Percentiles rank a stretch among this genome's conserved stretches.
These are phyloP conservation scores for Epichloe brachyelytri DNA, from an alignment of 2,329 filamentous ascomycete genomes.

Conservation along the genomic window DNA sequence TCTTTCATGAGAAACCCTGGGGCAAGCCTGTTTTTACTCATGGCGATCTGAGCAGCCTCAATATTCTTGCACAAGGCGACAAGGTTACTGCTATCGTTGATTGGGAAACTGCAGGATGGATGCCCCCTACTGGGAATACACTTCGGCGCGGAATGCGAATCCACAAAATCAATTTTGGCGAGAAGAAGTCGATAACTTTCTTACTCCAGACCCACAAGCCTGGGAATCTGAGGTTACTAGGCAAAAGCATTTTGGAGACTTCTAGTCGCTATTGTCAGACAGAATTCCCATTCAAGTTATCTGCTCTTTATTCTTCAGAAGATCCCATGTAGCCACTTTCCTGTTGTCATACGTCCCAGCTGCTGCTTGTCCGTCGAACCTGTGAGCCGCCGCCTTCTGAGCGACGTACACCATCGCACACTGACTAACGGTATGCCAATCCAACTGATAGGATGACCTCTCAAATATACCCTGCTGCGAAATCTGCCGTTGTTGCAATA, in stretches of 20 bases:
- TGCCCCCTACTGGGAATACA: conserved; percentile 24
- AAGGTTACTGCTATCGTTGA: conserved; percentile 30
- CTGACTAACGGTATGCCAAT: background rate
- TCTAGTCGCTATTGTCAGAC: background rate
- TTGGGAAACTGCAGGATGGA: conserved; percentile 22
- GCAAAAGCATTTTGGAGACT: conserved; percentile 8
- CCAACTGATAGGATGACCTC: background rate
- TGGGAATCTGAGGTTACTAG: conserved; percentile 11
- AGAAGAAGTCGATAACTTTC: conserved; percentile 9
- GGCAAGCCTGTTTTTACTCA: conserved; percentile 30
- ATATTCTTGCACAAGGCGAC: conserved; percentile 28
- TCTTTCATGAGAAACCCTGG: conserved; percentile 22
- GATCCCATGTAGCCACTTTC: background rate
- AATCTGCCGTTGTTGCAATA: background rate
- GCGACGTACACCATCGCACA: background rate
- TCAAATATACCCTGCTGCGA: too few species aligned
- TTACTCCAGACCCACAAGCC: conserved; percentile 7
- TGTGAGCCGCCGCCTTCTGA: background rate
- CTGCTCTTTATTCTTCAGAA: background rate
- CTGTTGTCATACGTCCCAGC: background rate
- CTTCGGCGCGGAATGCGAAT: conserved; percentile 9
- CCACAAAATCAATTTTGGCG: conserved; percentile 11
- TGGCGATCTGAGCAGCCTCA: conserved; percentile 28
- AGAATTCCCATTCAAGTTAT: background rate
- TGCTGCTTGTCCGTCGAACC: conserved; percentile 2